These are phyloP conservation scores for Lepidopterella palustris DNA, from an alignment of 495 filamentous ascomycete species.

Conservation along the genomic window DNA sequence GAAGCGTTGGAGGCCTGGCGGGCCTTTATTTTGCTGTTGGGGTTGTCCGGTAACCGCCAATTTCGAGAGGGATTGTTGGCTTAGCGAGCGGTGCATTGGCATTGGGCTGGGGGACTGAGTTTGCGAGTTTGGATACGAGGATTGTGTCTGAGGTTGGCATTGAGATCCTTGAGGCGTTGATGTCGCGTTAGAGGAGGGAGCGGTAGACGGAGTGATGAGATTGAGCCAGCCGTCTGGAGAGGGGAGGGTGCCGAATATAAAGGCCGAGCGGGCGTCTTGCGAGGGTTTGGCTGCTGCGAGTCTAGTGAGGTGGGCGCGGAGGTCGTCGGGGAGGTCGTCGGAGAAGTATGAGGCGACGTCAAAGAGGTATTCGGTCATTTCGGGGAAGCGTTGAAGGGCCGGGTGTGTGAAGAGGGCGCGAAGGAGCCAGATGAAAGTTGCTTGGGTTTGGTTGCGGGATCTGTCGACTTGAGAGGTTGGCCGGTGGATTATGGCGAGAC, in stretches of 20 bases:
- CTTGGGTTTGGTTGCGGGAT: slow-evolving; percentile 5
- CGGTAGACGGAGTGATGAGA: slow-evolving; percentile 11
- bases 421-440: slow-evolving; percentile 20
- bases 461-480: slow-evolving; percentile 4
- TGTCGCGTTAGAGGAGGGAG: background rate
- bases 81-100: slow-evolving; percentile 9
- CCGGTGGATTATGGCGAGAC: slow-evolving; percentile 16
- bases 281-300: slow-evolving; percentile 5
- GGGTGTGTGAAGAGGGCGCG: slow-evolving; percentile 17
- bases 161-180: background rate
- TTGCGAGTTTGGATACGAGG: background rate
- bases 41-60: slow-evolving; percentile 1
- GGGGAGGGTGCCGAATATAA: slow-evolving; percentile 28
- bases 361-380: slow-evolving; percentile 17
- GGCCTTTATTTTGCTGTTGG: slow-evolving; percentile 11
- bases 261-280: slow-evolving; percentile 26
- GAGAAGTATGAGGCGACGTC: slow-evolving; percentile 23
- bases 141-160: background rate
- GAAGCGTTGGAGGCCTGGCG: slow-evolving; percentile 11
- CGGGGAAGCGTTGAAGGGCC: slow-evolving; percentile 1
- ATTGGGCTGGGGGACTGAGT: slow-evolving; percentile 1
- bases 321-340: slow-evolving; percentile 25
- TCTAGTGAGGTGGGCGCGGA: slow-evolving; percentile 20
- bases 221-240: slow-evolving; percentile 31
- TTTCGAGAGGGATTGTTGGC: slow-evolving; percentile 12